phyloP scores from a whole-genome alignment of 1,284 basidiomycete genomes.

The Taiwanofungus camphoratus region DNA sequence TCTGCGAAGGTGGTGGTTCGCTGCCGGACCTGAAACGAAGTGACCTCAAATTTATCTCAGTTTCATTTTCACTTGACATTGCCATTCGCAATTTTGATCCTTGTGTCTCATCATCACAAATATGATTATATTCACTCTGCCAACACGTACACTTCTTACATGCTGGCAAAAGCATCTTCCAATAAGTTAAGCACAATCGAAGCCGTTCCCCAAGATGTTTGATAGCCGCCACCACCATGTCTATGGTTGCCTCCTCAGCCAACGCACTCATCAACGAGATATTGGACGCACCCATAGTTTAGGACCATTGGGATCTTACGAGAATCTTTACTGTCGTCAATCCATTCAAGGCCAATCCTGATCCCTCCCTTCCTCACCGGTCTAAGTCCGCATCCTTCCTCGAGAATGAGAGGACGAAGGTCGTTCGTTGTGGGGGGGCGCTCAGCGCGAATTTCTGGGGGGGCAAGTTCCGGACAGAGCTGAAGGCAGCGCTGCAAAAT shows the following conservation, averaged over 20 bases:
- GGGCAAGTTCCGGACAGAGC: conserved; percentile 63
- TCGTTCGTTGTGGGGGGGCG: conserved; percentile 57
- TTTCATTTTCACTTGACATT: background rate
- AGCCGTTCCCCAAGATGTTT: conserved; percentile 7
- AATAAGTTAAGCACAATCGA: conserved; percentile 3
- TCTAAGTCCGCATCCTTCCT: conserved; percentile 56
- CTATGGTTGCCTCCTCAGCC: conserved; percentile 20
- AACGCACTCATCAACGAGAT: no score
- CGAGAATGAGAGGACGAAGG: conserved; percentile 54
- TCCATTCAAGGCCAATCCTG: conserved; percentile 33
- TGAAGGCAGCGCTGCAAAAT: conserved; percentile 55
- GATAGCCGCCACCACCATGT: conserved; percentile 35
- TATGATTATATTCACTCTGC: no score
- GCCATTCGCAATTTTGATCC: background rate
- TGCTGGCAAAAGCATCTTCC: conserved; percentile 3
- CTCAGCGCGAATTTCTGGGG: conserved; percentile 44
- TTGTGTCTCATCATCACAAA: no score
- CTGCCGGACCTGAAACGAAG: conserved; percentile 15
- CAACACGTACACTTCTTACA: no score
- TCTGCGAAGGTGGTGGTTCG: conserved; percentile 54
- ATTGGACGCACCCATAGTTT: conserved; percentile 50
- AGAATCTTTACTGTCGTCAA: conserved; percentile 15
- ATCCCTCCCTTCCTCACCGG: conserved; percentile 43
- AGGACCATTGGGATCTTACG: conserved; percentile 33
- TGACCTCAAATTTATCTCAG: conserved; percentile 2